Evolutionary conservation across 805 yeast genomes (phyloP), one percentile per base, ranked within the genome.

Genomic region (Spathaspora arborariae): DNA sequence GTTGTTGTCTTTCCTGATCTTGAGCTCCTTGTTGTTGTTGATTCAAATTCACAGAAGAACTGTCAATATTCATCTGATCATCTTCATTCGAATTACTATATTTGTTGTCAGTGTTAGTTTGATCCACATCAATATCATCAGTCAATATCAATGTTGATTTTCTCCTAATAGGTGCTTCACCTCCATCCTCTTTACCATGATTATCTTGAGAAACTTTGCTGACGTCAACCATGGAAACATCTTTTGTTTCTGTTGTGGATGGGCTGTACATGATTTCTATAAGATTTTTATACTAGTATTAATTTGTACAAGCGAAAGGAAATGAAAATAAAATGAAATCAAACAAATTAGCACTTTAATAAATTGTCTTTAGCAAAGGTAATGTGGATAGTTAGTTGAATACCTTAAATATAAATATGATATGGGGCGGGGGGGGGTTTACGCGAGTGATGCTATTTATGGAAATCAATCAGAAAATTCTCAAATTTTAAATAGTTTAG

Each of bases 141-240:
- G 84, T 80, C 36, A 88, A 74, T 13, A 87, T 80, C 45, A 87
- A 56, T 0, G 94, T 85, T 2, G 91, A 83, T 62, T 83, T 84
- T 52, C 89, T 73, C 55, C 88, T 74, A 7, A 50, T 48, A 1
- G 76, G 76, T 11, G 13, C 35, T 20, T 18, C 39, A 20, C 22
- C 10, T 4, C 40, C 26, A 13, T 42, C 37, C 2, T 44, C 45
- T 42, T 42, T 42, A 22, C 47, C 52, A 19, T 16, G 30, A 5
- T 20, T 22, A 18, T 1, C 11, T 20, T 45, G 46, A 24, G 53
- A 55, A 18, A 68, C 72, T 45, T 60, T 60, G 35, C 74, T 67
- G 4, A 70, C 74, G 48, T 71, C 76, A 46, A 69, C 67, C 76
- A 71, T 71, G 35, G 75, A 69, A 13, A 70, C 68, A 54, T 70